phyloP scores from a whole-genome alignment of 2,329 filamentous ascomycete species.

The Fusarium chaquense region DNA sequence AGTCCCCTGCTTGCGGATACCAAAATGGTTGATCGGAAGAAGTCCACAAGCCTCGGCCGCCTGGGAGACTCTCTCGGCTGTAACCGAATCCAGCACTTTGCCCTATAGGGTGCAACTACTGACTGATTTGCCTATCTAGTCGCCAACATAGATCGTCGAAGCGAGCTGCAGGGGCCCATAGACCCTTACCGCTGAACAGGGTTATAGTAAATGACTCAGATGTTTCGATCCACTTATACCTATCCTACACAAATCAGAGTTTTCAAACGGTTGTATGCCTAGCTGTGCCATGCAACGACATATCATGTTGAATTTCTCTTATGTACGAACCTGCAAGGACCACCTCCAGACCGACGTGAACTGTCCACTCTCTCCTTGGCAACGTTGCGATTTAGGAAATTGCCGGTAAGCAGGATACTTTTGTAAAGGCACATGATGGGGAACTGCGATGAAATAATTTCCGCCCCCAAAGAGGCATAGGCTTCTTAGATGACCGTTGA shows the following conservation, averaged over 20 bases:
- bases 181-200: not conserved
- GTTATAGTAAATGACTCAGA: not conserved
- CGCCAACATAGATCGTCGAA: not conserved
- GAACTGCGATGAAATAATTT: not conserved
- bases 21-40: not conserved
- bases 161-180: not conserved
- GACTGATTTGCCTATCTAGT: not conserved
- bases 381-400: not conserved
- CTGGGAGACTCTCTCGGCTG: not conserved
- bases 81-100: not conserved
- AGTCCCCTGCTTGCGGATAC: too few species aligned
- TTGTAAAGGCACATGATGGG: not conserved
- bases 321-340: not conserved
- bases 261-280: not conserved
- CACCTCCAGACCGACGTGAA: not conserved
- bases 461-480: not conserved
- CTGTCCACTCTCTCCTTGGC: not conserved
- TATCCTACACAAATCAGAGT: not conserved
- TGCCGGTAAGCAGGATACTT: not conserved
- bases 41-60: not conserved
- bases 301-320: not conserved
- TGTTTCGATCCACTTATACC: not conserved
- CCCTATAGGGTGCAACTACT: not conserved
- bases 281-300: not conserved
- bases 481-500: not conserved